Conservation (phyloP, 2,329 filamentous ascomycete species). For the Fusarium miscanthi region DNA sequence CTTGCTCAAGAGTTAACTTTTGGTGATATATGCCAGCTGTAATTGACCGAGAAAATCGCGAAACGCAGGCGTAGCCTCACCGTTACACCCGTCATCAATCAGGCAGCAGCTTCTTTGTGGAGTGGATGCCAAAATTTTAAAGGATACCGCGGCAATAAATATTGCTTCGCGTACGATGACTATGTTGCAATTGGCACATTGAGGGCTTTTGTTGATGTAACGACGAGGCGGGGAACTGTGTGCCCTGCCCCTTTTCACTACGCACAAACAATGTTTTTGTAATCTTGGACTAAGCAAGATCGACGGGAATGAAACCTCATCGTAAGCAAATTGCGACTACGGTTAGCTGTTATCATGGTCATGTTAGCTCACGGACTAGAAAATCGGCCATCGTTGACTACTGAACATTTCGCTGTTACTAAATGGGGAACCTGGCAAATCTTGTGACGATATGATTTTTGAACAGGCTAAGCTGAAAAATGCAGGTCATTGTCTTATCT, state of each 20-base stretch:
- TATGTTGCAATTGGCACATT: background rate
- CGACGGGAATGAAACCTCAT: background rate
- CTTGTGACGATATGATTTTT: background rate
- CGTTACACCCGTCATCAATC: background rate
- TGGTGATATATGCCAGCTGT: background rate
- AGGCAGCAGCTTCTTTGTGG: background rate
- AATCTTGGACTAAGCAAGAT: background rate
- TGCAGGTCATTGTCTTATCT: background rate
- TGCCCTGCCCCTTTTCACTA: background rate
- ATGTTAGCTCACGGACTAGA: background rate
- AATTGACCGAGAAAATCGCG: too few relatives aligned
- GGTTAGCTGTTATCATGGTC: background rate
- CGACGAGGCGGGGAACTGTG: background rate
- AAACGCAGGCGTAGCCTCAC: background rate
- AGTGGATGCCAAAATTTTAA: background rate
- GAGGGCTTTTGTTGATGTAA: background rate
- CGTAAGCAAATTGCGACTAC: background rate
- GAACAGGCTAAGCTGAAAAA: background rate
- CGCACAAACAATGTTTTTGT: background rate
- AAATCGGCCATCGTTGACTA: background rate
- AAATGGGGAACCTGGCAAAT: background rate
- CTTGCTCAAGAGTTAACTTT: rapidly evolving
- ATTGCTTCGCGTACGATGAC: background rate
- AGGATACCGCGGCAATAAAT: background rate
- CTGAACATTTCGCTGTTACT: background rate